Base-by-base conservation (phyloP, 805 yeast species). In the Vanderwaltozyma yarrowii region DNA sequence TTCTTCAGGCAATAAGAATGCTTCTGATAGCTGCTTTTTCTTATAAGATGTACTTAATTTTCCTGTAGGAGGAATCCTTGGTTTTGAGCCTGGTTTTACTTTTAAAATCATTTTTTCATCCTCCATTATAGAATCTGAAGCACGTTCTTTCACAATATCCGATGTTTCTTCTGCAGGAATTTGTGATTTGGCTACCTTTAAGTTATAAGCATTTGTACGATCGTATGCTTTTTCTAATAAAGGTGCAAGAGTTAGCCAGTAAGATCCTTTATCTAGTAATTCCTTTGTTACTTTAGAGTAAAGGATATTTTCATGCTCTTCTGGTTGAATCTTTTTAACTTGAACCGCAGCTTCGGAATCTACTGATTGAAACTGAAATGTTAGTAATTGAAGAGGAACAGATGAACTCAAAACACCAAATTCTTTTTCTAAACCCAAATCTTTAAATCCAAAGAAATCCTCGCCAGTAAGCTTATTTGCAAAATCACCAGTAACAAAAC, bases 361-460 rank as follows among this genome's bases (percentile, higher is more conserved):
- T 42, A 80, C 70, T 8, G 94, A 77, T 48, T 86, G 95, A 34
- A 56, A 52, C 32, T 56, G 62, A n/a, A 59, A 53, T 13, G 64
- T 53, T 27, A 92, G 65, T 40, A 92, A 65, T 59, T 89, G 95
- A 32, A 94, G 67, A 2, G 99, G 98, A 20, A 92, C 86, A 0
- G 95, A 75, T 3, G 88, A 73, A 21, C 88, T 80, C 35, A 87
- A 62, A 55, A 89, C 66, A 10, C 89, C 88, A 57, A 86, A 81
- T 58, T 92, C 99, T 51, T 80, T 84, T 52, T 89, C 97, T 37
- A 92, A 65, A 0, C 98, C 98, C 34, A 92, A 67, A 47, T 89
- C 97, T 54, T 74, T 82, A 67, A 92, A 94, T 0, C 99, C 99
- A 64, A 94, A 94, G 70, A 88, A 92, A 62, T 92, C 99, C 51